Evolutionary conservation across 2,329 filamentous ascomycete genomes (phyloP), one percentile per base, ranked within the genome.

Genomic region (Ceratocystis papillata): DNA sequence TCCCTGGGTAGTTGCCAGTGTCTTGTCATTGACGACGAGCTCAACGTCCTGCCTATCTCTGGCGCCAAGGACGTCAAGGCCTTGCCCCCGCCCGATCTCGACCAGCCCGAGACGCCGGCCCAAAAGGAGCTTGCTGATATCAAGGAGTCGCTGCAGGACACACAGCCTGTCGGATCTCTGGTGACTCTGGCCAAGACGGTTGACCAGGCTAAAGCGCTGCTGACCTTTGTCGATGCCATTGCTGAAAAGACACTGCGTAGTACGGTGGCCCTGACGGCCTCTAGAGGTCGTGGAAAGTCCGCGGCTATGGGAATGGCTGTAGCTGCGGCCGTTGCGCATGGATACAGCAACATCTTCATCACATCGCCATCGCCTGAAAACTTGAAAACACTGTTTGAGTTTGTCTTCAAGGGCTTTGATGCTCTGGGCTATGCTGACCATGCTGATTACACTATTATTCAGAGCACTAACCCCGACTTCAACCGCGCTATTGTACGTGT

Each of bases 321-420:
- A 55, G 94, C 94, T 2, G 91, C 94, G 2, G 95, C 95, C 1
- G 84, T 99, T 57, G 93, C 94, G 0, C 89, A 97, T 73, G 94
- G 94, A 30, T 99, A 99, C 77, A 96, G 91, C 79, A 99, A 99
- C 75, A 96, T 99, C 72, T 99, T 99, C 77, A 96, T 99, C 74
- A 99, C 94, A 1, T 97, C 93, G 1, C 93, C 93, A 0, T 96
- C 90, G 68, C 94, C 94, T 0, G 95, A 99, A 77, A 99, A 99
- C 77, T 81, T 99, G 81, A 99, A 97, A 79, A 99, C 94, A 0
- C 80, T 99, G 6, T 99, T 99, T 74, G 92, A 99, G 72, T 99
- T 99, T 72, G 84, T 99, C 20, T 96, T 99, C 81, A 97, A 96
- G 75, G 94, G 92, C 0, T 99, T 99, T 72, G 94, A 99, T 74